These are phyloP conservation scores for Sphagnurus paluster DNA, from an alignment of 1,284 basidiomycete species.

Conservation along the genomic window DNA sequence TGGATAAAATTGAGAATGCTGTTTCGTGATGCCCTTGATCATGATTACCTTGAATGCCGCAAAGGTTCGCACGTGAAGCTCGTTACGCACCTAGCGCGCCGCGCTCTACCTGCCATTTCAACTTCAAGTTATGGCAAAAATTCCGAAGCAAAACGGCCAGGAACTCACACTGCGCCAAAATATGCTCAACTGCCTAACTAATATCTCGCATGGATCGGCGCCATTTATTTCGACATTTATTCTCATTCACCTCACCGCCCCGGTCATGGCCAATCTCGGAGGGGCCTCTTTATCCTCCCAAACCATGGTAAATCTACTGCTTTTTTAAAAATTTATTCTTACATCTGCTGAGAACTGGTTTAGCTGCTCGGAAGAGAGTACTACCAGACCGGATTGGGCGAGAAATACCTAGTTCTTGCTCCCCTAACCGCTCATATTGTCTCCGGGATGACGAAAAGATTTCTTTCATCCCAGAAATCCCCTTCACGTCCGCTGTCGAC, in stretches of 20 bases:
- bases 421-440: constrained; percentile 61
- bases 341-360: background rate
- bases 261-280: constrained; percentile 63
- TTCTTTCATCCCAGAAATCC: constrained; percentile 37
- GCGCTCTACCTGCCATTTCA: too few species aligned
- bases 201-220: constrained; percentile 51
- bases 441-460: constrained; percentile 55
- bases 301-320: constrained; percentile 58
- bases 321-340: background rate
- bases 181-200: constrained; percentile 36
- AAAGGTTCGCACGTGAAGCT: too few species aligned
- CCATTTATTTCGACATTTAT: constrained; percentile 67
- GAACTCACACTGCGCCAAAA: constrained; percentile 21
- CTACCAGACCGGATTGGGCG: constrained; percentile 68
- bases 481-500: constrained; percentile 42
- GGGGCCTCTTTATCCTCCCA: constrained; percentile 65
- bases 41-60: background rate
- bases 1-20: too few species aligned
- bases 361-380: constrained; percentile 77
- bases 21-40: too few species aligned
- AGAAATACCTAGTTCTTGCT: constrained; percentile 59
- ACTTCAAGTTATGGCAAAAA: too few species aligned
- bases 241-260: constrained; percentile 69
- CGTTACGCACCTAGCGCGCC: too few species aligned
- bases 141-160: background rate